phyloP scores from a whole-genome alignment of 2,329 filamentous ascomycete species.

The Emergomyces africanus region DNA sequence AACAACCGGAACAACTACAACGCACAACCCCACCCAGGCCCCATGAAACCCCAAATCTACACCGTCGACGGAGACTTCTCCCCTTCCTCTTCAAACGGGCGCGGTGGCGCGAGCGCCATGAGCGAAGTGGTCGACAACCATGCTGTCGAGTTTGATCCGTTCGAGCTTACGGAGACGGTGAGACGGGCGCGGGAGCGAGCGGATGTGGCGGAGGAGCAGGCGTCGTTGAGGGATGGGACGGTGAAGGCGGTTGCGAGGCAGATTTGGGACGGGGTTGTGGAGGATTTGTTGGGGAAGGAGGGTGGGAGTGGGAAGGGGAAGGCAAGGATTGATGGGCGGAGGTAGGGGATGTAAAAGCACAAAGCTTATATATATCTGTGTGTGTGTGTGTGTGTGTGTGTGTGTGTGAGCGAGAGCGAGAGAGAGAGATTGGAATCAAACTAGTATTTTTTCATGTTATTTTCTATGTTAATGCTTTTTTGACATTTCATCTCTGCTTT shows the following conservation, averaged over 20 bases:
- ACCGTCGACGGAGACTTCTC: slow-evolving; percentile 31
- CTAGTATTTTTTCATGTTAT: too few relatives aligned
- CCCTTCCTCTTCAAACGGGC: not conserved
- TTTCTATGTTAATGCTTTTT: too few relatives aligned
- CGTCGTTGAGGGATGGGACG: slow-evolving; percentile 28
- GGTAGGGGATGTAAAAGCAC: not conserved
- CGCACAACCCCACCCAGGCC: slow-evolving; percentile 10
- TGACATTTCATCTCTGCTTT: too few relatives aligned
- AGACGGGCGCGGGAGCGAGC: slow-evolving; percentile 26
- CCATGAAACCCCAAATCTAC: slow-evolving; percentile 46
- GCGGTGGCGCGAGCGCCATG: slow-evolving; percentile 42
- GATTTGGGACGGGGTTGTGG: slow-evolving; percentile 37
- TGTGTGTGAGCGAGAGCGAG: too few relatives aligned
- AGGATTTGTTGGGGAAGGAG: slow-evolving; percentile 27
- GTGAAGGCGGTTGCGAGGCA: slow-evolving; percentile 27
- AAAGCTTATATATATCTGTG: not conserved
- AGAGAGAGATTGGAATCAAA: too few relatives aligned
- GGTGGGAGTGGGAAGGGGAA: not conserved
- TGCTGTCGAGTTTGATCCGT: slow-evolving; percentile 43
- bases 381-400: too few relatives aligned
- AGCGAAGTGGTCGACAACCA: slow-evolving; percentile 46
- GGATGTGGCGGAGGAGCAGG: slow-evolving; percentile 16
- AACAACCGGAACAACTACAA: slow-evolving; percentile 1
- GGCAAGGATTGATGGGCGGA: not conserved
- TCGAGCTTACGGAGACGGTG: slow-evolving; percentile 41